phyloP scores from a whole-genome alignment of 345 rosid genomes.

The Reutealis trisperma region DNA sequence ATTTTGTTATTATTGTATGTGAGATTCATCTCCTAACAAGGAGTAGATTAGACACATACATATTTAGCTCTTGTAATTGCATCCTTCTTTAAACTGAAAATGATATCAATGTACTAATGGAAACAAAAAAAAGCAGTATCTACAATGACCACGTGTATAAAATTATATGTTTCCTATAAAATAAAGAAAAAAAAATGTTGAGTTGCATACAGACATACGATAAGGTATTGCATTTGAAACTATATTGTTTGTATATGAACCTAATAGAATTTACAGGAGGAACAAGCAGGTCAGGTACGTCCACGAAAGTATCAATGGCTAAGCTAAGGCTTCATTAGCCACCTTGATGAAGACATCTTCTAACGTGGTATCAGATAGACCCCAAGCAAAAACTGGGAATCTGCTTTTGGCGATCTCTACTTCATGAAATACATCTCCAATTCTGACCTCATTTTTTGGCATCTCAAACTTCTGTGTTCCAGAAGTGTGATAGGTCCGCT shows the following conservation, averaged over 20 bases:
- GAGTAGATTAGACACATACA: no score
- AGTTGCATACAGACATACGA: background rate
- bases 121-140: no score
- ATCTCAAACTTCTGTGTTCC: constrained; percentile 98
- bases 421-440: constrained; percentile 73
- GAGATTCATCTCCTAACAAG: no score
- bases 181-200: background rate
- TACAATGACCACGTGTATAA: no score
- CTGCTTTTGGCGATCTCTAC: constrained; percentile 78
- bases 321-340: constrained; percentile 32
- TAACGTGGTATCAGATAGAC: constrained; percentile 85
- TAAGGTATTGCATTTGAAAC: background rate
- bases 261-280: no score
- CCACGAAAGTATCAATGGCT: constrained; percentile 3
- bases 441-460: constrained; percentile 72
- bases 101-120: background rate
- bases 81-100: no score
- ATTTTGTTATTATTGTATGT: no score
- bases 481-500: constrained; percentile 69
- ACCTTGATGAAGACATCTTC: constrained; percentile 99
- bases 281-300: no score
- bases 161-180: no score
- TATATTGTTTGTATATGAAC: no score
- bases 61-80: no score
- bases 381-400: constrained; percentile 90